A percentile compares a stretch with the other conserved stretches of the same genome.
phyloP scores from a whole-genome alignment of 345 rosid species.

The Syzygium grande region DNA sequence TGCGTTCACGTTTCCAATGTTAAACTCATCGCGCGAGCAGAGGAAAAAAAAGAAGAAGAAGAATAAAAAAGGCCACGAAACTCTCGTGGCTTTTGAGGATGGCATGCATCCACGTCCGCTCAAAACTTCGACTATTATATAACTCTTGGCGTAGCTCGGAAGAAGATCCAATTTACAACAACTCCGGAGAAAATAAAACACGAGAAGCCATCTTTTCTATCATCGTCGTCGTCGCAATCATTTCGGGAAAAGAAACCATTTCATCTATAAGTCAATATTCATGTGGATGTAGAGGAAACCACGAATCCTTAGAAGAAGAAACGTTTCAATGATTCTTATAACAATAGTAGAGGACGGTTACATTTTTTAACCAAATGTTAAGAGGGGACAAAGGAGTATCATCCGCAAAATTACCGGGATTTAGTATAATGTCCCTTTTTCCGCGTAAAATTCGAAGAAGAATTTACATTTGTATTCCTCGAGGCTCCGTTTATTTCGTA shows the following conservation, averaged over 20 bases:
- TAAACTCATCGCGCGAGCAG: not conserved
- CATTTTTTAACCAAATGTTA: not conserved
- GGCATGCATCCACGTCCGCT: accelerated
- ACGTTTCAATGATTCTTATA: not conserved
- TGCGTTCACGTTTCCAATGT: too few species aligned
- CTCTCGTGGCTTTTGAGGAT: not conserved
- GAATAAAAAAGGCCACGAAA: not conserved
- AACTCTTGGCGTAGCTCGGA: not conserved
- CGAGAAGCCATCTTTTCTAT: not conserved
- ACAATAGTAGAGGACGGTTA: not conserved
- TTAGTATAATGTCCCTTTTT: too few species aligned
- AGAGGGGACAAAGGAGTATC: too few species aligned
- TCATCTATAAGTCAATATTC: not conserved
- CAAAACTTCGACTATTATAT: not conserved
- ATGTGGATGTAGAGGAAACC: not conserved
- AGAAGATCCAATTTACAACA: accelerated
- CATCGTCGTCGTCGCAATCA: not conserved
- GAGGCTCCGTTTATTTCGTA: too few species aligned
- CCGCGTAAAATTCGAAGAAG: too few species aligned
- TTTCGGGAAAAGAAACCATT: not conserved
- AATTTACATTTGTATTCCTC: not conserved
- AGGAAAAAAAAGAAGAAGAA: too few species aligned
- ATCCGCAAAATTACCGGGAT: too few species aligned
- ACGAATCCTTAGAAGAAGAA: not conserved
- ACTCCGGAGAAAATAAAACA: accelerated